Conservation (phyloP, 192 early-diverging fungal genomes). For the Geosiphon pyriformis region DNA sequence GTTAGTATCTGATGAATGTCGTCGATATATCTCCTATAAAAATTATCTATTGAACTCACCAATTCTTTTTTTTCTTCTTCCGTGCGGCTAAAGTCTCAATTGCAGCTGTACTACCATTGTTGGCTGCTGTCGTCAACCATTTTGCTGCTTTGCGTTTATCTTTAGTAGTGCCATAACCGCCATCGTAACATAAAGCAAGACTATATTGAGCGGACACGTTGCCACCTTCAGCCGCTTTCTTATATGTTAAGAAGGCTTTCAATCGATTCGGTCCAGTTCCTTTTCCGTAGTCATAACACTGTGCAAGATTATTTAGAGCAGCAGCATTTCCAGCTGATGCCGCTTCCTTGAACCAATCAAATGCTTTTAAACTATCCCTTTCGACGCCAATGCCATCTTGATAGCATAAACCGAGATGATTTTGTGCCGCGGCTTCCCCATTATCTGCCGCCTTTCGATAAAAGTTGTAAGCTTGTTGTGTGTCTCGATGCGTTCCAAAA, state of each 20-base stretch:
- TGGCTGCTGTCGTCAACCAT: conserved; percentile 49
- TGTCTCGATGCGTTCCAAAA: conserved; percentile 47
- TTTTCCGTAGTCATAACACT: conserved; percentile 63
- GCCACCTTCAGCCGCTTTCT: conserved; percentile 54
- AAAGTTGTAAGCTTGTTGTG: conserved; percentile 51
- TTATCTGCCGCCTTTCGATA: conserved; percentile 57
- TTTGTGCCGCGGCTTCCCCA: conserved; percentile 73
- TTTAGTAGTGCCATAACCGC: conserved; percentile 63
- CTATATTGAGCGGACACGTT: conserved; percentile 64
- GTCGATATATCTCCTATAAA: no score
- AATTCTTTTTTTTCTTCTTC: background rate
- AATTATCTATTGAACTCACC: background rate
- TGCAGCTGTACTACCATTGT: conserved; percentile 32
- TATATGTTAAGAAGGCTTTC: conserved; percentile 56
- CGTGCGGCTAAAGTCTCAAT: conserved; percentile 7
- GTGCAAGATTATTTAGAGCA: conserved; percentile 82
- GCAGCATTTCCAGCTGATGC: conserved; percentile 71
- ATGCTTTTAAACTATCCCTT: conserved; percentile 50
- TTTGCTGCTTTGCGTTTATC: conserved; percentile 48
- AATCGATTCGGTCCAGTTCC: conserved; percentile 42
- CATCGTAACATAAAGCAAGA: conserved; percentile 77
- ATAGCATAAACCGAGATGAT: conserved; percentile 77
- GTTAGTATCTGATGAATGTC: no score
- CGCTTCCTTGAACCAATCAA: conserved; percentile 61
- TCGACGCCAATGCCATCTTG: conserved; percentile 76